Evolutionary conservation across 768 basidiomycete genomes (phyloP), one percentile per base, ranked within the genome.

Genomic region (Rubroboletus satanas): DNA sequence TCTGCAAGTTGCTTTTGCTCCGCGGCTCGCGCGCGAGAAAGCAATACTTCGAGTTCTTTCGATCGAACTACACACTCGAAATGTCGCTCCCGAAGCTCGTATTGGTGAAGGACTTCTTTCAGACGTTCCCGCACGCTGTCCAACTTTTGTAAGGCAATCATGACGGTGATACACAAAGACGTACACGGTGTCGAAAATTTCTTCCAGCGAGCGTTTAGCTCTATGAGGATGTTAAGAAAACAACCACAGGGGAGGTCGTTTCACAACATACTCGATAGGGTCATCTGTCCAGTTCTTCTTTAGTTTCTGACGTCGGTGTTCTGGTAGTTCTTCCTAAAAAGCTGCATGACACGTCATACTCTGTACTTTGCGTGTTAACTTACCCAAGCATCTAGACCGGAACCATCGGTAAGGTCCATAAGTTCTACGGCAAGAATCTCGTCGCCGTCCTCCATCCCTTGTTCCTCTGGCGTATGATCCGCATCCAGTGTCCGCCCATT

Each of bases 11-110:
- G 87, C 69, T 87, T 88, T 69, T 92, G 89, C 64, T 93, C 92
- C 10, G 91, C 90, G 26, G 89, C 87, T 69, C 91, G 85, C 41
- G 92, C 92, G 32, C 90, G 83, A 45, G 92, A 91, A 15, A 94
- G 77, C 18, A 94, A 73, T 15, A 94, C 88, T 67, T 94, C 92
- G 23, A 94, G 80, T 71, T 94, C 92, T 72, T 94, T 94, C 41
- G 92, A 93, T 39, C 92, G 88, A 52, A 94, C 86, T 29, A 94
- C 87, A 59, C 90, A 92, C 73, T 93, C 92, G 62, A 93, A 94
- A 76, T 94, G 92, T 67, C 84, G 85, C 74, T 94, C 92, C 56
- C 92, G 87, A 52, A 93, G 83, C 65, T 94, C 88, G 66, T 94
- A 94, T 66, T 93, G 91, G 26, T 85, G 83, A 42, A 94, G 81